phyloP scores from a whole-genome alignment of 2,329 filamentous ascomycete species.

The Monosporascus cannonballus region DNA sequence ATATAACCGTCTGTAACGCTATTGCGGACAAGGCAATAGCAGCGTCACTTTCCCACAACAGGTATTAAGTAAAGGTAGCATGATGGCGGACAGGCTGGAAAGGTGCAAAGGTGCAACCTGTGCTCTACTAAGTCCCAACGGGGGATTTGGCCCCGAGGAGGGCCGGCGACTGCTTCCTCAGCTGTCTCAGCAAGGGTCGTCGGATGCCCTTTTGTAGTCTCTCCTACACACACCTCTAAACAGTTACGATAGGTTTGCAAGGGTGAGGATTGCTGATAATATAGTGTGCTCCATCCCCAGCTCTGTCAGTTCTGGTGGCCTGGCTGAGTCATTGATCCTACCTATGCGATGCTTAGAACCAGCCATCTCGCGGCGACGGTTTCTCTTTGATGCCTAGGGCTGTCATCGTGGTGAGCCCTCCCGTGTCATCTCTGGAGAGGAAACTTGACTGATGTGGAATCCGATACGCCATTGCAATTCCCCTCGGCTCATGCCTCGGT shows the following conservation, averaged over 20 bases:
- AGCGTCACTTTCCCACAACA: too few species aligned
- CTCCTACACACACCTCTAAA: constrained; percentile 22
- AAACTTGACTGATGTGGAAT: neutral
- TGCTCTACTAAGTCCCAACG: constrained; percentile 15
- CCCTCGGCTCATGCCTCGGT: constrained; percentile 1
- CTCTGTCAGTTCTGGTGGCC: constrained; percentile 2
- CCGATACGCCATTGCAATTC: neutral
- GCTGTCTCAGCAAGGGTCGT: constrained; percentile 22
- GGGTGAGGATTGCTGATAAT: constrained; percentile 12
- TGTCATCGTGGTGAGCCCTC: too few species aligned
- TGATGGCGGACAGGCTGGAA: too few species aligned
- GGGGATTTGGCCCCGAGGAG: neutral
- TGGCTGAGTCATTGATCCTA: neutral
- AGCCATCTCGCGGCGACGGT: neutral
- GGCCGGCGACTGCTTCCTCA: constrained; percentile 6
- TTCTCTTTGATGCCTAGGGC: too few species aligned
- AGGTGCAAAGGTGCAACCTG: constrained; percentile 11
- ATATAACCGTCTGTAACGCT: too few species aligned
- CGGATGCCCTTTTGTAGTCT: constrained; percentile 22
- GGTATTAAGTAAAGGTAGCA: too few species aligned
- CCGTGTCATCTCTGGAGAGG: neutral
- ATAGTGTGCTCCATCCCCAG: constrained; percentile 1
- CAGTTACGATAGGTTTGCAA: constrained; percentile 22
- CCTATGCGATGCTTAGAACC: neutral
- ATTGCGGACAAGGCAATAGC: too few species aligned